Percentiles rank a stretch among this genome's conserved stretches.
phyloP scores from a whole-genome alignment of 768 basidiomycete genomes.

The Mycena crocata region DNA sequence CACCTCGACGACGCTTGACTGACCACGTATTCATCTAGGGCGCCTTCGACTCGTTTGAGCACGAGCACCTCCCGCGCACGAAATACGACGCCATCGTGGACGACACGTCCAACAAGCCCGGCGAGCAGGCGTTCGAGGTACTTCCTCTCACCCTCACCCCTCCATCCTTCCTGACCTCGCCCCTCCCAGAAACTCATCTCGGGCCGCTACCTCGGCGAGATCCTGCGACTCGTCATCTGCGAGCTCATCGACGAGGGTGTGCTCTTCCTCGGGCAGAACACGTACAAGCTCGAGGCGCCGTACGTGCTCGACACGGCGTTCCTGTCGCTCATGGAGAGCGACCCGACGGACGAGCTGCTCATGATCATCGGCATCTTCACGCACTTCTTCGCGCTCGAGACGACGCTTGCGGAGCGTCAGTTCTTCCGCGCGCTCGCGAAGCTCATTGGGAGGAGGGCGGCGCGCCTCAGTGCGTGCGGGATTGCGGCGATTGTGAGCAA shows the following conservation, averaged over 20 bases:
- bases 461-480: constrained; percentile 92
- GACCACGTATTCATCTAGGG: constrained; percentile 63
- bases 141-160: neutral
- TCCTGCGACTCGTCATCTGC: constrained; percentile 92
- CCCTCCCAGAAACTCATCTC: constrained; percentile 88
- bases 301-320: constrained; percentile 97
- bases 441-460: constrained; percentile 90
- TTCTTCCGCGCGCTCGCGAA: constrained; percentile 96
- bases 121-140: constrained; percentile 94
- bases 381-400: constrained; percentile 97
- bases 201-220: constrained; percentile 95
- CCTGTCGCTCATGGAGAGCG: constrained; percentile 96
- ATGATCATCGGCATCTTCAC: constrained; percentile 98
- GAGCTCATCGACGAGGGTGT: constrained; percentile 98
- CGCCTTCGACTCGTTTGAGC: constrained; percentile 96
- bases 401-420: constrained; percentile 94
- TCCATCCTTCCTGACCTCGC: neutral
- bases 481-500: constrained; percentile 97
- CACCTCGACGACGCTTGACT: neutral
- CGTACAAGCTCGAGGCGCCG: constrained; percentile 96
- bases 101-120: constrained; percentile 95
- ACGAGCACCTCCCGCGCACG: constrained; percentile 94
- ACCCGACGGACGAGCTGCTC: constrained; percentile 95
- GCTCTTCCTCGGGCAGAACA: constrained; percentile 97
- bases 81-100: constrained; percentile 95